These are phyloP conservation scores for Nothopassalora personata DNA, from an alignment of 2,329 filamentous ascomycete genomes.

Conservation along the genomic window DNA sequence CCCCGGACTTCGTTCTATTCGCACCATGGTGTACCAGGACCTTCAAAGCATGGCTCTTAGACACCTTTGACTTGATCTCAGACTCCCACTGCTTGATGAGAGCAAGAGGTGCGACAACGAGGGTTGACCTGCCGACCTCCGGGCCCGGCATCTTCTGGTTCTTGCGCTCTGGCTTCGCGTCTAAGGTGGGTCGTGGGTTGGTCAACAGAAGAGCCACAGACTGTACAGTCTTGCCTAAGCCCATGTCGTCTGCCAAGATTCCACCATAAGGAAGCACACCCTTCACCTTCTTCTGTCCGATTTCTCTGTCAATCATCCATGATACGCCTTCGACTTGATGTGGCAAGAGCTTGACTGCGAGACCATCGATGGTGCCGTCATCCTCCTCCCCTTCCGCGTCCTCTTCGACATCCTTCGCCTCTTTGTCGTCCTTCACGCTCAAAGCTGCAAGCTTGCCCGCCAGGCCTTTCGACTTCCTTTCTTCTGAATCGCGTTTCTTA, in stretches of 20 bases:
- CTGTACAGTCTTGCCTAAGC: constrained; percentile 92
- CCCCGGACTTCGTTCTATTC: constrained; percentile 70
- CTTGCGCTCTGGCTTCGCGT: constrained; percentile 46
- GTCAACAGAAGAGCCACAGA: constrained; percentile 81
- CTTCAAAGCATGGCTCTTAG: constrained; percentile 62
- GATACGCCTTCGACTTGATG: constrained; percentile 91
- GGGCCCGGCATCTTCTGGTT: constrained; percentile 62
- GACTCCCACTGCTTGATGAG: constrained; percentile 96
- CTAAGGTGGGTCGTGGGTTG: constrained; percentile 58
- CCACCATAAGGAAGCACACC: constrained; percentile 79
- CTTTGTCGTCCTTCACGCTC: constrained; percentile 40
- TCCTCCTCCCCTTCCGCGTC: constrained; percentile 51
- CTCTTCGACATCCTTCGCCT: constrained; percentile 44
- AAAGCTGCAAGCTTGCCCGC: constrained; percentile 42
- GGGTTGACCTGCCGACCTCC: constrained; percentile 68
- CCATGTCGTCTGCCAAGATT: constrained; percentile 96
- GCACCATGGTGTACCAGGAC: constrained; percentile 90
- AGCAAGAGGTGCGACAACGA: constrained; percentile 88
- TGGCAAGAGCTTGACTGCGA: constrained; percentile 81
- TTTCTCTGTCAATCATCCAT: constrained; percentile 93
- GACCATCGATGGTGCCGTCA: constrained; percentile 65
- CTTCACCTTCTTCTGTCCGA: constrained; percentile 78
- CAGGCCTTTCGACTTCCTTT: constrained; percentile 37
- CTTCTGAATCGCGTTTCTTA: constrained; percentile 37
- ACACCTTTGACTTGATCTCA: constrained; percentile 80